phyloP scores from a whole-genome alignment of 176 grass and related monocot species.

The Guadua angustifolia region DNA sequence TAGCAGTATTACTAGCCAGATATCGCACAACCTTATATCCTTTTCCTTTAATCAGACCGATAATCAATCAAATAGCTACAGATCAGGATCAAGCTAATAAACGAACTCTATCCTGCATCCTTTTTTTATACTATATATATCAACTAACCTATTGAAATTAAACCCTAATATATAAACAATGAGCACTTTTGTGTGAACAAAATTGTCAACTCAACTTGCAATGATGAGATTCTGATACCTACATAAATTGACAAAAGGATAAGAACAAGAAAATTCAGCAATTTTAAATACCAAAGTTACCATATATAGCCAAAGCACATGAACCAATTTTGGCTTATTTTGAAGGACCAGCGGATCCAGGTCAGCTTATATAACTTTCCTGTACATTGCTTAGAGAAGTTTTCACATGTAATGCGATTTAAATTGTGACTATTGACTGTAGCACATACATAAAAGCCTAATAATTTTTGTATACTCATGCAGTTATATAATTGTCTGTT shows the following conservation, averaged over 20 bases:
- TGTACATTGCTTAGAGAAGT: not conserved
- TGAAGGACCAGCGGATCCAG: not conserved
- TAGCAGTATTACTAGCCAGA: too few relatives aligned
- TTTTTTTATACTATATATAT: not conserved
- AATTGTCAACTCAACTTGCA: not conserved
- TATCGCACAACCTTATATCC: too few relatives aligned
- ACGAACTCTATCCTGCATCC: not conserved
- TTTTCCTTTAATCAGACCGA: too few relatives aligned
- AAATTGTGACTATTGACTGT: not conserved
- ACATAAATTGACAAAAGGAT: not conserved
- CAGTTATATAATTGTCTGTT: not conserved
- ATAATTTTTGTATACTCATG: not conserved
- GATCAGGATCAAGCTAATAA: not conserved
- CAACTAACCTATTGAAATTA: not conserved
- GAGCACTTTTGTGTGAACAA: not conserved
- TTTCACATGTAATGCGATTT: not conserved
- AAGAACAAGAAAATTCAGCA: not conserved
- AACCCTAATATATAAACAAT: not conserved
- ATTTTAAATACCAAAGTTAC: not conserved
- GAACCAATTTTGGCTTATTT: not conserved
- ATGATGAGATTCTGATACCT: constrained; percentile 21
- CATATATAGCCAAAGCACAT: not conserved
- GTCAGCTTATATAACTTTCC: not conserved
- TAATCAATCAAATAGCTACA: too few relatives aligned
- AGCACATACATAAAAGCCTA: not conserved